These are phyloP conservation scores for Vanderwaltozyma tropicalis DNA, from an alignment of 805 yeast genomes.

Conservation along the genomic window DNA sequence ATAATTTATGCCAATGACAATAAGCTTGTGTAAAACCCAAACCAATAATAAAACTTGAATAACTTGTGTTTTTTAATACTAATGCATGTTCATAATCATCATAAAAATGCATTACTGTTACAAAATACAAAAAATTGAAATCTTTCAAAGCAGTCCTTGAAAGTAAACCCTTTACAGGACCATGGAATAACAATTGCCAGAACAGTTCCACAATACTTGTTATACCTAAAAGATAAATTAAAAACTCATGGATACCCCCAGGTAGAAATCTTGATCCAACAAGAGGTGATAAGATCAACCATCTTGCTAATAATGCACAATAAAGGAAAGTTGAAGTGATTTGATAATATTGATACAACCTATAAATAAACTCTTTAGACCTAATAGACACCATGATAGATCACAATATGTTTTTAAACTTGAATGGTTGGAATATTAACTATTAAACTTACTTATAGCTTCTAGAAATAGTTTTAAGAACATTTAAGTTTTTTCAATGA, in stretches of 20 bases:
- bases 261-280: conserved; percentile 59
- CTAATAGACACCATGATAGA: neutral
- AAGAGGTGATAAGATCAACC: conserved; percentile 45
- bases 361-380: conserved; percentile 5
- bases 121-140: conserved; percentile 22
- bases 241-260: conserved; percentile 63
- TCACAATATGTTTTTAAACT: too few species aligned
- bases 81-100: conserved; percentile 27
- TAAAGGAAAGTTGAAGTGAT: conserved; percentile 18
- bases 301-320: conserved; percentile 31
- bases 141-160: conserved; percentile 18
- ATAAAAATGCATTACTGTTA: conserved; percentile 19
- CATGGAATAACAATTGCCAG: conserved; percentile 20
- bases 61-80: conserved; percentile 22
- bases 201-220: conserved; percentile 15
- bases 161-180: conserved; percentile 8
- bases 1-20: conserved; percentile 22
- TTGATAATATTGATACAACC: conserved; percentile 22
- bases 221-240: conserved; percentile 23
- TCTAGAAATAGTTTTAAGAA: neutral
- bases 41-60: conserved; percentile 22
- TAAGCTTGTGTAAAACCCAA: conserved; percentile 20
- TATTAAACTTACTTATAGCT: neutral
- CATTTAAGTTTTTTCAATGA: too few species aligned
- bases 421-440: too few species aligned